Conservation (phyloP, 345 rosid species). For the Eucalyptus fibrosa region DNA sequence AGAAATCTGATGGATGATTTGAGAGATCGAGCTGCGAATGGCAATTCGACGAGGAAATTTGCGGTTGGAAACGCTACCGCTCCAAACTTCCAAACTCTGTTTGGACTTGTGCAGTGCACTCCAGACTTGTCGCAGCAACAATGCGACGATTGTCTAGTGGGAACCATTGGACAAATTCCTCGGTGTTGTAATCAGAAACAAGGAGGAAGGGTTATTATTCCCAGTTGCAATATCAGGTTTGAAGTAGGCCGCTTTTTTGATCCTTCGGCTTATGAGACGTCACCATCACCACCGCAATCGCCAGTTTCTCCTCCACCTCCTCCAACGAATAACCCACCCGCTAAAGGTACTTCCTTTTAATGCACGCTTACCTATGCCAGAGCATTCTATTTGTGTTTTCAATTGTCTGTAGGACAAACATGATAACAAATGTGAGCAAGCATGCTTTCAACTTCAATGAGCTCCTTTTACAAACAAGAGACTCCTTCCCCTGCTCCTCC, state of each 20-base stretch:
- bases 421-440: not conserved
- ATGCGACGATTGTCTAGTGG: too few species aligned
- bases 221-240: not conserved
- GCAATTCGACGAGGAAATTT: too few species aligned
- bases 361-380: not conserved
- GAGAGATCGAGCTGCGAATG: accelerated
- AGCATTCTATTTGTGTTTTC: not conserved
- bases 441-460: not conserved
- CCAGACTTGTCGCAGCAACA: too few species aligned
- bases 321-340: too few species aligned
- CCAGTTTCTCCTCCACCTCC: too few species aligned
- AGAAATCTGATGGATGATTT: too few species aligned
- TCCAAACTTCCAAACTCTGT: too few species aligned
- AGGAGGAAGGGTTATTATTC: not conserved
- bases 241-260: not conserved
- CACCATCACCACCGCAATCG: too few species aligned
- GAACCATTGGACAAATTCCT: not conserved
- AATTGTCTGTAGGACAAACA: not conserved
- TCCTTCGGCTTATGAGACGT: too few species aligned
- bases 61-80: too few species aligned
- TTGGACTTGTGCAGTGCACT: too few species aligned
- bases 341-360: not conserved
- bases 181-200: not conserved
- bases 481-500: not conserved
- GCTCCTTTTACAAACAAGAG: not conserved